A percentile compares a stretch with the other conserved stretches of the same genome.
These are phyloP conservation scores for Gossypium arboreum DNA, from an alignment of 345 rosid genomes.

Conservation along the genomic window DNA sequence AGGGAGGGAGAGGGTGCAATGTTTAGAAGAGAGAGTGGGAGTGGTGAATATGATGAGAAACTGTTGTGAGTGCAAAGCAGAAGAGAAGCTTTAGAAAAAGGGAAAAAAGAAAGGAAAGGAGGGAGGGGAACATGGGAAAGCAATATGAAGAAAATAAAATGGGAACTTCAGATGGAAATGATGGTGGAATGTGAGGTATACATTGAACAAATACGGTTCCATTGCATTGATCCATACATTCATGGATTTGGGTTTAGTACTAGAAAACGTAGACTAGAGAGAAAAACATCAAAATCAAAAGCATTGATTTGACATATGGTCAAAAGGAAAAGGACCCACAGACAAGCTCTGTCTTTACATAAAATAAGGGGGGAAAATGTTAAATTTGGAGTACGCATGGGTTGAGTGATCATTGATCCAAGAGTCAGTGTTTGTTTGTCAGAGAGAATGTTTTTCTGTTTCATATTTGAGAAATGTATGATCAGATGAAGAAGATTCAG, in stretches of 20 bases:
- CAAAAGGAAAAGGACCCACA: constrained; percentile 33
- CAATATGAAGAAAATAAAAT: no score
- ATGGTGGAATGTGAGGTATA: neutral
- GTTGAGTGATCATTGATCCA: constrained; percentile 28
- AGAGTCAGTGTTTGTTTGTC: constrained; percentile 23
- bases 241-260: neutral
- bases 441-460: constrained; percentile 34
- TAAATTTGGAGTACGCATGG: constrained; percentile 15
- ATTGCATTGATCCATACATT: neutral
- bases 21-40: constrained; percentile 12
- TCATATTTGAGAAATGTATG: constrained; percentile 2
- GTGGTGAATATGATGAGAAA: constrained; percentile 47
- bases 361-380: neutral
- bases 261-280: neutral
- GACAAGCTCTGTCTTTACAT: constrained; percentile 25
- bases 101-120: no score
- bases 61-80: constrained; percentile 32
- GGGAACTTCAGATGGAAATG: no score
- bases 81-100: constrained; percentile 37
- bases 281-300: no score
- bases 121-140: no score
- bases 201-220: constrained; percentile 20
- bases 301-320: constrained; percentile 33
- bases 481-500: neutral
- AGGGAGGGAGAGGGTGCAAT: constrained; percentile 7